phyloP scores from a whole-genome alignment of 164 flowering plant genomes.

The Taxillus chinensis region DNA sequence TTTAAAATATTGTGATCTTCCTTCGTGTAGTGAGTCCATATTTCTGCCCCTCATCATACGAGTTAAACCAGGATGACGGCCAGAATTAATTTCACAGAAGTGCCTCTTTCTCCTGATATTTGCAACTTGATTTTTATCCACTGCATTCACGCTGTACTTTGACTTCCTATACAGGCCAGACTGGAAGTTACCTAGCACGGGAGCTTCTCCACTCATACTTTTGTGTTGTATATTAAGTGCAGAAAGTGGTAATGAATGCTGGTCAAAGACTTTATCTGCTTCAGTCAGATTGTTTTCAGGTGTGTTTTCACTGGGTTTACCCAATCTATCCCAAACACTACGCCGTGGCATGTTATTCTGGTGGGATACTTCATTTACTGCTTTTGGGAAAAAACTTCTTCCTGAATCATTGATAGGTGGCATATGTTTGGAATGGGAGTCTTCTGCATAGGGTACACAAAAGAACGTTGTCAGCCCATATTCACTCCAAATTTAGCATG shows the following conservation, averaged over 20 bases:
- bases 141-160: constrained; percentile 4
- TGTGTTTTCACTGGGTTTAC: constrained; percentile 19
- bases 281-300: background rate
- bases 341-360: constrained; percentile 15
- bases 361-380: constrained; percentile 3
- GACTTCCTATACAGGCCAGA: constrained; percentile 2
- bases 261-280: background rate
- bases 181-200: background rate
- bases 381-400: constrained; percentile 11
- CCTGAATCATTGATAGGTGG: background rate
- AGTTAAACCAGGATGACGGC: constrained; percentile 4
- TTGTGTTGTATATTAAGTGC: background rate
- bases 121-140: constrained; percentile 5
- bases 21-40: background rate
- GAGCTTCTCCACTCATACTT: background rate
- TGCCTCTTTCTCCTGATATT: constrained; percentile 19
- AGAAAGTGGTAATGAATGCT: background rate
- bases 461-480: background rate
- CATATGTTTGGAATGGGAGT: background rate
- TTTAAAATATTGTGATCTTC: background rate
- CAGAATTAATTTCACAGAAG: constrained; percentile 16
- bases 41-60: constrained; percentile 3
- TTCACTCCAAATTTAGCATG: background rate
- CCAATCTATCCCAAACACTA: constrained; percentile 45
- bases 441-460: background rate